Evolutionary conservation across 371 early-diverging fungal genomes (phyloP), one percentile per base, ranked within the genome.

Genomic region (Synchytrium microbalum): DNA sequence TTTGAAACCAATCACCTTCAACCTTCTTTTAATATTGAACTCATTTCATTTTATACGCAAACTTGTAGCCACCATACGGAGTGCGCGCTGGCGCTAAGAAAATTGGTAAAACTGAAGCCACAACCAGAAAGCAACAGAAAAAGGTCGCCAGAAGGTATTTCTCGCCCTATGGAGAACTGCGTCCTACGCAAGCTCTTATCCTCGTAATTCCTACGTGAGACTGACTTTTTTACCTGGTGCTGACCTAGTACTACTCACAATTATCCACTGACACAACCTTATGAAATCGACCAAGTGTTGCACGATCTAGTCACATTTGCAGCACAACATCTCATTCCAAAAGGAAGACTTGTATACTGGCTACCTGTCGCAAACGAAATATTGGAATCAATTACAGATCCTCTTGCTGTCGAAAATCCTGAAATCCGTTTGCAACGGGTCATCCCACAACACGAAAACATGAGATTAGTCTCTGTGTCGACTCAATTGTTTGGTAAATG

Each of bases 21-120:
- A 19, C 60, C 72, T 60, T 33, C 51, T n/a, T 51, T 51, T 13
- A 13, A 14, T n/a, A n/a, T 51, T 13, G 51, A 27, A 57, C 14
- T n/a, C 57, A n/a, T 26, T 57, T 10, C 13, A 28, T n/a, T n/a
- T n/a, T n/a, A n/a, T n/a, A n/a, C n/a, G n/a, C 27, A 56, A 27
- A 5, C 10, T n/a, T 16, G 52, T 66, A 87, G 86, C 96, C 81
- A n/a, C 98, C 98, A 19, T 96, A 98, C 72, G 96, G 98, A 68
- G 96, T 98, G 8, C 88, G 98, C 52, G 97, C 96, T 0, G 96
- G 96, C 13, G 97, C 98, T 16, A 94, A 93, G 72, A 92, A 85
- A 32, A 79, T 96, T 25, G 93, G 95, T 30, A 58, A 85, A 85
- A 56, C 61, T 67, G 23, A 66, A 68, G 38, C 14, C 59, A 23